Base-by-base conservation (phyloP, 345 rosid species). In the Mercurialis annua region DNA sequence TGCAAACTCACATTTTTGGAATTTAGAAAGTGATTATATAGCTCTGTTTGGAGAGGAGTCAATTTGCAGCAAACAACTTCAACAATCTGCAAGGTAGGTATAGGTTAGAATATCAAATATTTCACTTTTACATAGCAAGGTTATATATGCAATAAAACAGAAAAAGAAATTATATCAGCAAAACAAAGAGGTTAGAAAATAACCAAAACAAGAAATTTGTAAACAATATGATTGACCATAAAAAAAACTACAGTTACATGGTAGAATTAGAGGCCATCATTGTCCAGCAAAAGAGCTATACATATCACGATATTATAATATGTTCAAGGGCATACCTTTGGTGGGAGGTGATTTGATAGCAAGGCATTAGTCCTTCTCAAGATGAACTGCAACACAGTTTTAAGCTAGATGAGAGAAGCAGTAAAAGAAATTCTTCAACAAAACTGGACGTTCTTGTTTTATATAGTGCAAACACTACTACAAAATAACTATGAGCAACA, bases 51-150 rank as follows among this genome's bases (percentile, higher is more conserved):
- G 66, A 94, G 97, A 65, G 92, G 81, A 77, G 91, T 89, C 89
- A 94, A 84, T 80, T 91, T 91, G 89, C 97, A 94, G 66, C 99
- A 94, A 73, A 94, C 97, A 71, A 94, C 99, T 88, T 94, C 95
- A 78, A 94, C 71, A 36, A 94, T 91, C 99, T 94, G 92, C 77
- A 75, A 68, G 69, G 14, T n/a, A 29, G 58, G 30, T 36, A 65
- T 57, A 36, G 44, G 15, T 59, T 59, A 65, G 20, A 49, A 29
- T 16, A 40, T 10, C 40, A 36, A 53, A 2, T 64, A 15, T 50
- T 33, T 63, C 27, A 60, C 17, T 30, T 33, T 27, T 31, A 21
- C 18, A 21, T 43, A n/a, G n/a, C 34, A 67, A 30, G 51, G 42
- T 42, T 46, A 42, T 50, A 2, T 18, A 7, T 23, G 23, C 33